These are phyloP conservation scores for Dothistroma septosporum DNA, from an alignment of 2,329 filamentous ascomycete genomes.

Conservation along the genomic window DNA sequence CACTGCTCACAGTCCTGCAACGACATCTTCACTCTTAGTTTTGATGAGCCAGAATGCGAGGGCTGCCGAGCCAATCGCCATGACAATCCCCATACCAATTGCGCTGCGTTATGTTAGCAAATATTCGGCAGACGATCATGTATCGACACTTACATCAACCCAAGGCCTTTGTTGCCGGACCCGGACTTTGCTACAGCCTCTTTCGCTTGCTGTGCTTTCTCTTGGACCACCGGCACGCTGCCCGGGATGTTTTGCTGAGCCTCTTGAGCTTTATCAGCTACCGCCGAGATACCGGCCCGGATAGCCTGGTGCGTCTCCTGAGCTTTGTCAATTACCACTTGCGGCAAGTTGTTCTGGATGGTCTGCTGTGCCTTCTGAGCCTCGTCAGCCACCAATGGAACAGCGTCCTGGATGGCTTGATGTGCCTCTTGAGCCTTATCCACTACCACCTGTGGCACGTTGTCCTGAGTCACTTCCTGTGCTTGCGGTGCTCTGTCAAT, in stretches of 20 bases:
- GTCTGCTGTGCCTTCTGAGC: neutral
- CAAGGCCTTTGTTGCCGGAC: neutral
- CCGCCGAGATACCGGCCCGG: neutral
- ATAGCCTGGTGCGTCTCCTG: no score
- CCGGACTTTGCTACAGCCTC: neutral
- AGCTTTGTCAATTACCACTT: no score
- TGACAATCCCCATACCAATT: neutral
- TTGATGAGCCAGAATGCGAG: slow-evolving; percentile 7
- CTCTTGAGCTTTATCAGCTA: neutral
- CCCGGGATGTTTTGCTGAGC: neutral
- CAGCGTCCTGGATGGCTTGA: neutral
- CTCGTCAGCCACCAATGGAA: neutral
- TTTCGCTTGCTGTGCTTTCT: neutral
- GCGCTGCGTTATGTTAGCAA: slow-evolving; percentile 2
- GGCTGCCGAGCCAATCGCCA: neutral
- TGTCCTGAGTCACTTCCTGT: neutral
- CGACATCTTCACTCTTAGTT: slow-evolving; percentile 6
- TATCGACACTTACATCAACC: neutral
- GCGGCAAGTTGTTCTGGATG: no score
- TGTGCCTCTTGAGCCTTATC: neutral
- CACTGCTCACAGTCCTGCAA: neutral
- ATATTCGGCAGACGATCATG: neutral
- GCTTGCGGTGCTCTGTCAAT: neutral
- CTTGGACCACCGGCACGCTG: neutral
- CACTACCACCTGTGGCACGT: neutral